phyloP scores from a whole-genome alignment of 2,329 filamentous ascomycete genomes.

The Sordariomycetes sp. region DNA sequence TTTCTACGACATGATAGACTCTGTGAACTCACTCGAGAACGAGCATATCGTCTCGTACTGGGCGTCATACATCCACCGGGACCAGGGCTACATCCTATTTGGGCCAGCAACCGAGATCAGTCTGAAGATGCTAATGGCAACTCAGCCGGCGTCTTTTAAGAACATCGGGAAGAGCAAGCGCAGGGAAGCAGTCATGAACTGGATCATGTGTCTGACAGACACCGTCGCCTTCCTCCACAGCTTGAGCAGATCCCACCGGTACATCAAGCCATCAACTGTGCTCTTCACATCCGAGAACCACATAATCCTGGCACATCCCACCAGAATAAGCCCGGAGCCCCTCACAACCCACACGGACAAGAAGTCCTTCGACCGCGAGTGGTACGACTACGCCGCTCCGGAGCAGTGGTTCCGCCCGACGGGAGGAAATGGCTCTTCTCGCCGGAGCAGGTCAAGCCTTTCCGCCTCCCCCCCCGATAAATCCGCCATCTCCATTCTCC shows the following conservation, averaged over 20 bases:
- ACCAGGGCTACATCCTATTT: slow-evolving; percentile 53
- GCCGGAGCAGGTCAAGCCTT: slow-evolving; percentile 15
- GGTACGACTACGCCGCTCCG: slow-evolving; percentile 63
- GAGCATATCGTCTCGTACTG: slow-evolving; percentile 61
- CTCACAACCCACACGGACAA: slow-evolving; percentile 29
- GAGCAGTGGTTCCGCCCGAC: slow-evolving; percentile 45
- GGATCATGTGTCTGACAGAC: slow-evolving; percentile 64
- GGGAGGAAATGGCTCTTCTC: slow-evolving; percentile 19
- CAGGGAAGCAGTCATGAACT: slow-evolving; percentile 53
- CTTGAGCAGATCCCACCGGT: slow-evolving; percentile 52
- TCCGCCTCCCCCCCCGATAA: slow-evolving; percentile 23
- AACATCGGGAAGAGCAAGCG: slow-evolving; percentile 49
- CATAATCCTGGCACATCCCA: slow-evolving; percentile 57
- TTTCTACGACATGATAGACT: slow-evolving; percentile 51
- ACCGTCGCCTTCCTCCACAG: slow-evolving; percentile 58
- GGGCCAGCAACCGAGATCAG: slow-evolving; percentile 56
- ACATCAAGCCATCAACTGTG: slow-evolving; percentile 61
- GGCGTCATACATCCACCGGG: slow-evolving; percentile 58
- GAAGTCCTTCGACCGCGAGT: slow-evolving; percentile 51
- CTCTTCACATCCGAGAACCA: slow-evolving; percentile 52
- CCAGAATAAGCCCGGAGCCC: slow-evolving; percentile 31
- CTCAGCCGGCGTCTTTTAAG: slow-evolving; percentile 51
- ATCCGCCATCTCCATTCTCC: slow-evolving; percentile 23
- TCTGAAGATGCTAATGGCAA: slow-evolving; percentile 56
- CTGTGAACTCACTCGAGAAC: slow-evolving; percentile 48